These are phyloP conservation scores for Zelonia costaricensis DNA, from an alignment of 208 protist species.

Conservation along the genomic window DNA sequence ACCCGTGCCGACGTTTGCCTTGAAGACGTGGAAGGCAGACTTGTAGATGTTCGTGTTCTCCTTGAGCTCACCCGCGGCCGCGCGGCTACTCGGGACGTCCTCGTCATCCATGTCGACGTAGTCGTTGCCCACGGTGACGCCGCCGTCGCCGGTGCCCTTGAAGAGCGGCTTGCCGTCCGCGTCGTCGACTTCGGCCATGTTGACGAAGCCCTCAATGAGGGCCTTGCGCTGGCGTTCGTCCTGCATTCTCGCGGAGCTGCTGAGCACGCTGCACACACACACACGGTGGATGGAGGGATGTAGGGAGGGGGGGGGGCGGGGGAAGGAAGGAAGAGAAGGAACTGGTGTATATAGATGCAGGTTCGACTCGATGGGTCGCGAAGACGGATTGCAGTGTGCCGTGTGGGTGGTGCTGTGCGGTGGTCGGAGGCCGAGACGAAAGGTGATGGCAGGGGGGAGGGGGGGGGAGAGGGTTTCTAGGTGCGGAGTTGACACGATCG, in stretches of 20 bases:
- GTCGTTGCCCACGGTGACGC: constrained; percentile 18
- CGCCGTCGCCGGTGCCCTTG: constrained; percentile 16
- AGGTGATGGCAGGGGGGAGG: too few species aligned
- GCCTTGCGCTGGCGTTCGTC: constrained; percentile 29
- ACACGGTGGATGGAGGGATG: too few species aligned
- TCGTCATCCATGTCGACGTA: constrained; percentile 46
- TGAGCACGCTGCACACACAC: background rate
- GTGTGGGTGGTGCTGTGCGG: too few species aligned
- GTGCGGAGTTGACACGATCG: background rate
- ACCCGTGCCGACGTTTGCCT: constrained; percentile 85
- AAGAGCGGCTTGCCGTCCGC: constrained; percentile 7
- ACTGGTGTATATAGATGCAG: too few species aligned
- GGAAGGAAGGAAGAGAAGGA: too few species aligned
- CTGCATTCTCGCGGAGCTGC: constrained; percentile 1
- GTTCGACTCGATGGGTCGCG: too few species aligned
- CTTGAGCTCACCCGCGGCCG: constrained; percentile 33
- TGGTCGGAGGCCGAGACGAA: too few species aligned
- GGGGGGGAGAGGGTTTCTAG: background rate
- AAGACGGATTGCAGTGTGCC: too few species aligned
- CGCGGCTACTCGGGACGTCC: background rate
- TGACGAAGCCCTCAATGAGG: constrained; percentile 42
- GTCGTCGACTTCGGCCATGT: constrained; percentile 33
- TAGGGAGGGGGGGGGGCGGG: too few species aligned
- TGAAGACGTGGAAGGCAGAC: constrained; percentile 86
- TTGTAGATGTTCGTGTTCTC: constrained; percentile 72